Conservation (phyloP, 768 basidiomycete genomes). For the Tubosaeta brunneosetosa region DNA sequence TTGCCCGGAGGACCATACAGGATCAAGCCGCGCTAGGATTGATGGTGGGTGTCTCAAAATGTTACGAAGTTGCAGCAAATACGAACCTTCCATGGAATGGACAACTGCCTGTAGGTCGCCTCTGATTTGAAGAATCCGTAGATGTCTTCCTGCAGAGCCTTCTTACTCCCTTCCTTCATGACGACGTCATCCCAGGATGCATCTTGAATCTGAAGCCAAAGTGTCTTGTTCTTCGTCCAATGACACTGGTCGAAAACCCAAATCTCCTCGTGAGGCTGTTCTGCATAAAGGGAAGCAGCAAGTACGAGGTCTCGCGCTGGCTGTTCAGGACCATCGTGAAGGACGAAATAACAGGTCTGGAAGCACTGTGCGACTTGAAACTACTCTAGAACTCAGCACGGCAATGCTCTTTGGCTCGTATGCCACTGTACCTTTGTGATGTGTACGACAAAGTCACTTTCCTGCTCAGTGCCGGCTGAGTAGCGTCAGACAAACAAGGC, state of each 20-base stretch:
- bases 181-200: conserved; percentile 75
- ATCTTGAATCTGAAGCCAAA: conserved; percentile 61
- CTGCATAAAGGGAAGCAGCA: conserved; percentile 45
- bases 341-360: conserved; percentile 41
- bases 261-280: conserved; percentile 62
- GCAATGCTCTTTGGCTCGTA: neutral
- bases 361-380: conserved; percentile 22
- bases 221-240: conserved; percentile 58
- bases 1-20: conserved; percentile 77
- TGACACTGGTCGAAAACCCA: conserved; percentile 71
- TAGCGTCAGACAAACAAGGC: neutral
- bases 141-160: conserved; percentile 64
- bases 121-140: conserved; percentile 79
- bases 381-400: conserved; percentile 19
- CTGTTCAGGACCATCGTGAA: conserved; percentile 59
- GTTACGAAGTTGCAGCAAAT: neutral
- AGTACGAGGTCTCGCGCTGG: conserved; percentile 48
- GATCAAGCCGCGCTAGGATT: conserved; percentile 67
- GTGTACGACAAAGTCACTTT: conserved; percentile 54
- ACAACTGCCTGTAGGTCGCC: conserved; percentile 63
- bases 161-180: conserved; percentile 66
- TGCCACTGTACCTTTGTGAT: conserved; percentile 39
- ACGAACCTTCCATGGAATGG: conserved; percentile 77
- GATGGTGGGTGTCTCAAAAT: neutral
- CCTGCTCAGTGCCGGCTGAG: conserved; percentile 30